phyloP scores from a whole-genome alignment of 2,329 filamentous ascomycete genomes.

The Ploettnerulaceae sp. region DNA sequence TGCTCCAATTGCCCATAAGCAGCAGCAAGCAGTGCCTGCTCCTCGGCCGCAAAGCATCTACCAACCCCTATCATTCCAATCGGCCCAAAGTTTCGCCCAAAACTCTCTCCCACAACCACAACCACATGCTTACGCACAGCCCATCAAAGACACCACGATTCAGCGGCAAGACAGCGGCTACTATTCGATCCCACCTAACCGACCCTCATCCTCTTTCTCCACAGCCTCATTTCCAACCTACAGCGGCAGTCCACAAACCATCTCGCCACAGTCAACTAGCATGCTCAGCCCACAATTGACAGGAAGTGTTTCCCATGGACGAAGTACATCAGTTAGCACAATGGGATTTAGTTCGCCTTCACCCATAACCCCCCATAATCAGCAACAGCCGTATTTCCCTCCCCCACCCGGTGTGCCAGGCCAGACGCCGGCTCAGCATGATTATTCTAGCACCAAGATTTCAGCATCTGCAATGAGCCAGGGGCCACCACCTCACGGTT shows the following conservation, averaged over 20 bases:
- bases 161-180: slow-evolving; percentile 39
- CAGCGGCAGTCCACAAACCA: slow-evolving; percentile 1
- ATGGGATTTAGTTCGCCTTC: slow-evolving; percentile 6
- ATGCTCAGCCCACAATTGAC: slow-evolving; percentile 14
- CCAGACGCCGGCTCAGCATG: slow-evolving; percentile 3
- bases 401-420: slow-evolving; percentile 13
- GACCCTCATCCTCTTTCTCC: slow-evolving; percentile 11
- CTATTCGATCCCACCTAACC: slow-evolving; percentile 35
- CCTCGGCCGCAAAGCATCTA: slow-evolving; percentile 22
- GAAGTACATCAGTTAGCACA: not conserved
- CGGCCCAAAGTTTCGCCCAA: slow-evolving; percentile 15
- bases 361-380: slow-evolving; percentile 6
- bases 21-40: not conserved
- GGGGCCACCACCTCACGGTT: not conserved
- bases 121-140: slow-evolving; percentile 20
- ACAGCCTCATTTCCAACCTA: slow-evolving; percentile 37
- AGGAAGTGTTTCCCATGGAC: slow-evolving; percentile 5
- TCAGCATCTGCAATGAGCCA: not conserved
- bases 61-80: not conserved
- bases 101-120: not conserved
- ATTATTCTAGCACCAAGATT: slow-evolving; percentile 10
- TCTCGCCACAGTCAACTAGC: not conserved
- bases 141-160: slow-evolving; percentile 26
- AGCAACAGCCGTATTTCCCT: slow-evolving; percentile 14
- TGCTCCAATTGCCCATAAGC: not conserved